These are phyloP conservation scores for Radiomyces spectabilis DNA, from an alignment of 192 early-diverging fungal genomes.

Conservation along the genomic window DNA sequence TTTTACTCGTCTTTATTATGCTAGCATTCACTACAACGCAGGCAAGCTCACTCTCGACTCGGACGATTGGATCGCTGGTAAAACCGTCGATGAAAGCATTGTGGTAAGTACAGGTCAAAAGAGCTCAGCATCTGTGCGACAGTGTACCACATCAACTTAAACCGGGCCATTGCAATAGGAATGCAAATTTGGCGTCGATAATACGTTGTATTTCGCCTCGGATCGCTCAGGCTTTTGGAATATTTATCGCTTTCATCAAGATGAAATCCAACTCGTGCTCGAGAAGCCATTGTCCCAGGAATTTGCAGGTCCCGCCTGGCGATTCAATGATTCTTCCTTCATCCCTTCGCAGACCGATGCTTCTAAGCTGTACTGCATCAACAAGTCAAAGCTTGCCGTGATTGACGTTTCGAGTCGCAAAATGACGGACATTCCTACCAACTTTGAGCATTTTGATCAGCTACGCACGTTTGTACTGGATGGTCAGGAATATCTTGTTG, in stretches of 20 bases:
- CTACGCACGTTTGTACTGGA: background rate
- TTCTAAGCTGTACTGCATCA: conserved; percentile 26
- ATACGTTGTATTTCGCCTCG: conserved; percentile 53
- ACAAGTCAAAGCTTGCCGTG: conserved; percentile 19
- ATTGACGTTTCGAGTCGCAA: conserved; percentile 12
- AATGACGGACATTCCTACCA: conserved; percentile 6
- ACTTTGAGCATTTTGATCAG: conserved; percentile 2
- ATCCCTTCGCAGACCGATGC: conserved; percentile 13
- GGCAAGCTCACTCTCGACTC: conserved; percentile 1
- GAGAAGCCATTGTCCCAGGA: conserved; percentile 46
- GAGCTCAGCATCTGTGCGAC: too few species aligned
- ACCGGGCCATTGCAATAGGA: too few species aligned
- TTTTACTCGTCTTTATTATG: conserved; percentile 50
- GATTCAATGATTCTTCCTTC: conserved; percentile 14
- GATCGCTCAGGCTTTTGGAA: conserved; percentile 74
- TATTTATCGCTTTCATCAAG: conserved; percentile 41
- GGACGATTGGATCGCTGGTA: conserved; percentile 28
- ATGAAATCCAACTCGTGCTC: conserved; percentile 31
- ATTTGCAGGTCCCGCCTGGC: conserved; percentile 55
- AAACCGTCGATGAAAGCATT: conserved; percentile 26
- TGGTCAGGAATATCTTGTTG: background rate
- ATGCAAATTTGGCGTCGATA: conserved; percentile 49
- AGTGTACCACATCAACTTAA: too few species aligned
- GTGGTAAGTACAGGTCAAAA: conserved; percentile 24
- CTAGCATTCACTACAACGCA: conserved; percentile 12